Conservation (phyloP, 2,329 filamentous ascomycete species). For the Sporothrix curviconia region DNA sequence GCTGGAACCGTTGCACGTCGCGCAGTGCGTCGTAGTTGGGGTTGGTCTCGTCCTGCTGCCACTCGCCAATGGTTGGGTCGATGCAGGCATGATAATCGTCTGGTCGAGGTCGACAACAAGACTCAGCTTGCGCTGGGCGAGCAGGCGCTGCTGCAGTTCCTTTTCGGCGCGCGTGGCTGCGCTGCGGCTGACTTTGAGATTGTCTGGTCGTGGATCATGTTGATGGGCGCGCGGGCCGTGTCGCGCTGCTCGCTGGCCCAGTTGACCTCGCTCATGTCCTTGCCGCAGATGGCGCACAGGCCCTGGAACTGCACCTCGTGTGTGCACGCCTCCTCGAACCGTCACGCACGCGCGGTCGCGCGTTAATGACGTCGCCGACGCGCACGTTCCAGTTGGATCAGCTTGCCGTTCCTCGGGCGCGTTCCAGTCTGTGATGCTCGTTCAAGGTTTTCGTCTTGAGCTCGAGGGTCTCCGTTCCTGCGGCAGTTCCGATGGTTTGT, state of each 20-base stretch:
- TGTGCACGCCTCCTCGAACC: slow-evolving; percentile 82
- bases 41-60: slow-evolving; percentile 81
- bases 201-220: slow-evolving; percentile 92
- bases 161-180: slow-evolving; percentile 79
- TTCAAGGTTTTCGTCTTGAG: slow-evolving; percentile 61
- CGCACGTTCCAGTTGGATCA: slow-evolving; percentile 71
- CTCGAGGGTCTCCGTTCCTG: slow-evolving; percentile 52
- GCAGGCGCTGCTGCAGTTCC: slow-evolving; percentile 74
- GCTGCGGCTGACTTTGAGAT: slow-evolving; percentile 73
- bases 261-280: slow-evolving; percentile 87
- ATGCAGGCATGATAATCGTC: slow-evolving; percentile 98
- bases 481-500: slow-evolving; percentile 67
- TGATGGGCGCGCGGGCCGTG: slow-evolving; percentile 81
- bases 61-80: slow-evolving; percentile 91
- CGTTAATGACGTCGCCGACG: slow-evolving; percentile 57
- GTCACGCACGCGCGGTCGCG: slow-evolving; percentile 57
- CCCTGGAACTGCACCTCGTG: slow-evolving; percentile 89
- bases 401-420: slow-evolving; percentile 73
- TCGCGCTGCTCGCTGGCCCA: slow-evolving; percentile 77
- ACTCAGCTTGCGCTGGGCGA: slow-evolving; percentile 76
- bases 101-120: slow-evolving; percentile 96
- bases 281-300: slow-evolving; percentile 85
- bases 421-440: slow-evolving; percentile 69
- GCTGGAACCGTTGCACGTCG: slow-evolving; percentile 80
- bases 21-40: slow-evolving; percentile 89